Evolutionary conservation across 345 rosid species (phyloP), one percentile per base, ranked within the genome.

Genomic region (Eucalyptus fibrosa): DNA sequence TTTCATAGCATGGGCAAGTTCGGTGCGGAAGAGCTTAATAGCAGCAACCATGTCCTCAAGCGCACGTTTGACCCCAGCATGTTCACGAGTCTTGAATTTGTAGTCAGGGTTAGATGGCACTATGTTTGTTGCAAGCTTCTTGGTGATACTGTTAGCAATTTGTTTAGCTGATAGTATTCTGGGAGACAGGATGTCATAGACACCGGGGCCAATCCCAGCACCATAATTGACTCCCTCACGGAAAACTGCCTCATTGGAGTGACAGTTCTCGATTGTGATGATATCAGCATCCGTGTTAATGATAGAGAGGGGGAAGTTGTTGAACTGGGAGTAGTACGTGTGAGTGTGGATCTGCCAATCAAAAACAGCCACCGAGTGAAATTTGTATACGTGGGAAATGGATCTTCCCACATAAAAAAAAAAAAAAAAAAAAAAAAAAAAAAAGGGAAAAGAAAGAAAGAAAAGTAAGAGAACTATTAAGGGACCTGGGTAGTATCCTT

Each of bases 61-160:
- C 47, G 98, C 99, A 19, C 98, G 99, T 91, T 95, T 97, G 88
- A 97, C 99, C 92, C 97, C 99, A 1, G 93, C 21, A 91, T 97
- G 96, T 92, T 97, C 95, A 86, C 97, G 95, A 83, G 99, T 97
- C 94, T 97, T 97, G 88, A 97, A 94, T 72, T 98, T 98, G 86
- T 98, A 97, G 92, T 97, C 97, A 17, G 99, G 99, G 94, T 97
- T 97, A 42, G 96, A 99, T 99, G 98, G 97, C 94, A 97, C 90
- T 92, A 97, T 91, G 95, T 96, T 96, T 88, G 93, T 94, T 91
- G 99, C 96, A 90, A 97, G 99, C 99, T 96, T 97, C 93, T 97
- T 97, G 95, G 95, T 95, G 69, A 94, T 90, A 45, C 98, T 93
- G 93, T 97, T 98, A 4, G 99, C 98, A 87, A 97, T 97, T 89